Evolutionary conservation across 2,329 filamentous ascomycete genomes (phyloP), one percentile per base, ranked within the genome.

Genomic region (Verticillium longisporum): DNA sequence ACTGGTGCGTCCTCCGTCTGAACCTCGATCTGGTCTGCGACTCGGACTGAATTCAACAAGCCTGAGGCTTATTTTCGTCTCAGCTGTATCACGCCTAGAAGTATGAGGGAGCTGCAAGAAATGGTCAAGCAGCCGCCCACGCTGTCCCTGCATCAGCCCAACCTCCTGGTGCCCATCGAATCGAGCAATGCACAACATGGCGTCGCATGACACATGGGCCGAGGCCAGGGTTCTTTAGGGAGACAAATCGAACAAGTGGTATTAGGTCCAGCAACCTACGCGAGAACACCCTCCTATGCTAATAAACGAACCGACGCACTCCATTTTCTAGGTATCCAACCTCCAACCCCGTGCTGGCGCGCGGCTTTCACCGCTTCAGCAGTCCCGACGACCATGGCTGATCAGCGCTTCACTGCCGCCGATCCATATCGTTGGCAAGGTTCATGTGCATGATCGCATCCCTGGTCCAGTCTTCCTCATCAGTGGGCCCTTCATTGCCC

Each of bases 371-470:
- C 45, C 7, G n/a, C 18, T 18, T 10, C 15, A 50, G 15, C 7
- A 18, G 3, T 3, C 26, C 26, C 26, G 26, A 26, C 26, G 26
- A 26, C 26, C 26, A 26, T 26, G 26, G 26, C 26, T 18, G 45
- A 36, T 50, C n/a, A 18, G 18, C 45, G 7, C 18, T 18, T 50
- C n/a, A 50, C 45, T 59, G 57, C 60, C 56, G 56, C 60, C 60
- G 61, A n/a, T 65, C 69, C 68, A 73, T 69, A 55, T 73, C 70
- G n/a, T 70, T 78, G 15, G 81, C 81, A 57, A 88, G 76, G 67
- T 87, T 89, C 84, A 90, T 88, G 62, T 88, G 84, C 82, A 86
- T 87, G 37, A 88, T 82, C 9, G 87, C 86, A 58, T 89, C 84
- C 41, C 79, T 76, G 53, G 81, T 81, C 87, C 86, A 89, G 61